These are phyloP conservation scores for Kwoniella shandongensis DNA, from an alignment of 768 basidiomycete genomes.

Conservation along the genomic window DNA sequence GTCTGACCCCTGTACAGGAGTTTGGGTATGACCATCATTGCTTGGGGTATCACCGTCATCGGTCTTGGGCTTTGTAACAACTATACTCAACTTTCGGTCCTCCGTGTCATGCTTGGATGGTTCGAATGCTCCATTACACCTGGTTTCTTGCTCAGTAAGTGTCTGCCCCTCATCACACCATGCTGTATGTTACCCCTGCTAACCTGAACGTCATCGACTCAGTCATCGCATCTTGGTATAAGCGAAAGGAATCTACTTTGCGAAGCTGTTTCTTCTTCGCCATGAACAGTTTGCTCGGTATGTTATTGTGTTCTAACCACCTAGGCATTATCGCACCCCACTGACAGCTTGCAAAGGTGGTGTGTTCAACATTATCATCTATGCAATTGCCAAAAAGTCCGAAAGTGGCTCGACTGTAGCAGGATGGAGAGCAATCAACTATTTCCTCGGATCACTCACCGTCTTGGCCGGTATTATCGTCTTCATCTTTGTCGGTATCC, in stretches of 20 bases:
- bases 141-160: constrained; percentile 21
- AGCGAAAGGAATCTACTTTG: constrained; percentile 15
- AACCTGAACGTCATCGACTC: background rate
- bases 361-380: constrained; percentile 9
- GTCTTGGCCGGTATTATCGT: constrained; percentile 28
- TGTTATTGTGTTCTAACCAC: constrained; percentile 21
- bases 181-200: background rate
- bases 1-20: too few species aligned
- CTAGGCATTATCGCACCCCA: background rate
- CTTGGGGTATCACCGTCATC: constrained; percentile 25
- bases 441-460: constrained; percentile 37
- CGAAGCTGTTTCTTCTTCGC: constrained; percentile 17
- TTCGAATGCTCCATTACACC: constrained; percentile 24
- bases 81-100: constrained; percentile 13
- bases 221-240: constrained; percentile 26
- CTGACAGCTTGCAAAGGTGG: background rate
- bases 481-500: constrained; percentile 37
- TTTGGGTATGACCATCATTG: constrained; percentile 7
- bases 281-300: constrained; percentile 21
- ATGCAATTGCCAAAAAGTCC: constrained; percentile 21
- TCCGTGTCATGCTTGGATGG: constrained; percentile 21
- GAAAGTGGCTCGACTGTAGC: constrained; percentile 16
- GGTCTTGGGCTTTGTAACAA: constrained; percentile 18
- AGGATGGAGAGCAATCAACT: constrained; percentile 31
- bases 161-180: too few species aligned